These are phyloP conservation scores for Cyclotella cryptica DNA, from an alignment of 108 stramenopile species.

Conservation along the genomic window DNA sequence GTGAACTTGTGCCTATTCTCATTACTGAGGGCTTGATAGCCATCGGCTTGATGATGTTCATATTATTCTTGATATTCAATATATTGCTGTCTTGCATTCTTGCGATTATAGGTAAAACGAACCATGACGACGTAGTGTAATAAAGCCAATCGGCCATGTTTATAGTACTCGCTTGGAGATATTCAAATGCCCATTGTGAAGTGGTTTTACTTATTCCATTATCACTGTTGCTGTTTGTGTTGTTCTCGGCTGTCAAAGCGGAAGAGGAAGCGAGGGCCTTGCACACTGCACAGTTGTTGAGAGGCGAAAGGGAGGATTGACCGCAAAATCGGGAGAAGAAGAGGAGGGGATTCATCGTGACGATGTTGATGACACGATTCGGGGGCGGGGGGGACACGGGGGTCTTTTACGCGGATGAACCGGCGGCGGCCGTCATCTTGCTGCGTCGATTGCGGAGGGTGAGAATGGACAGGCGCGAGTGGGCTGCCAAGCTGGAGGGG, in stretches of 20 bases:
- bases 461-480: too few relatives aligned
- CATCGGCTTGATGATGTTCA: too few relatives aligned
- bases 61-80: too few relatives aligned
- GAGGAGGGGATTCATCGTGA: slow-evolving; percentile 20
- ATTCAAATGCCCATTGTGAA: slow-evolving; percentile 35
- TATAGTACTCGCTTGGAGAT: slow-evolving; percentile 8
- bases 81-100: slow-evolving; percentile 17
- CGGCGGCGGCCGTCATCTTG: not conserved
- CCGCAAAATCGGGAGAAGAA: slow-evolving; percentile 16
- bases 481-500: too few relatives aligned
- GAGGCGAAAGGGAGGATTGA: slow-evolving; percentile 13
- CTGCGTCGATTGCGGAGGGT: too few relatives aligned
- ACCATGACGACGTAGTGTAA: slow-evolving; percentile 26
- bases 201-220: not conserved
- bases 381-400: not conserved
- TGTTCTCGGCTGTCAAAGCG: slow-evolving; percentile 10
- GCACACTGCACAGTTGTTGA: slow-evolving; percentile 11
- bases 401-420: slow-evolving; percentile 6
- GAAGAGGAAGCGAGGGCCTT: slow-evolving; percentile 24
- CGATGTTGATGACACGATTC: not conserved
- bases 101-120: slow-evolving; percentile 32
- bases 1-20: too few relatives aligned
- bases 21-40: too few relatives aligned
- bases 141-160: slow-evolving; percentile 17
- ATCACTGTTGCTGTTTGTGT: not conserved